These are phyloP conservation scores for Penicillium sp. DNA, from an alignment of 2,329 filamentous ascomycete species.

Conservation along the genomic window DNA sequence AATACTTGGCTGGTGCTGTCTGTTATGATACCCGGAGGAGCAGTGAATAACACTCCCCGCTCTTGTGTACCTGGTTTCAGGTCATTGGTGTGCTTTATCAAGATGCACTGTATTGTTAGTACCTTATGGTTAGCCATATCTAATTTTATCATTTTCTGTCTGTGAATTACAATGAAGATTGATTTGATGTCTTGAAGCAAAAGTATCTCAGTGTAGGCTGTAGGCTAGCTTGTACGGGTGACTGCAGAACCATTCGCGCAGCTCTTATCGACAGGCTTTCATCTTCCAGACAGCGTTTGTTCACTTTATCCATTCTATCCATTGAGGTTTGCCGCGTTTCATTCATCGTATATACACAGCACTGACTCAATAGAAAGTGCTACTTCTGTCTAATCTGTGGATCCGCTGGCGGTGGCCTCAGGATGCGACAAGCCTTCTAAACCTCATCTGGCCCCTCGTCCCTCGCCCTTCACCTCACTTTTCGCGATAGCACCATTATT, in stretches of 20 bases:
- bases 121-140: neutral
- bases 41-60: constrained; percentile 11
- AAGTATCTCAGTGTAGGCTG: neutral
- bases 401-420: constrained; percentile 9
- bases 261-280: constrained; percentile 16
- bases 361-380: neutral
- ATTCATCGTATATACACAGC: neutral
- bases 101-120: neutral
- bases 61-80: constrained; percentile 11
- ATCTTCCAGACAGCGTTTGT: neutral
- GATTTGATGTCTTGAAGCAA: neutral
- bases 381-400: neutral
- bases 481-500: neutral
- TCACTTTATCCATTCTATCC: neutral
- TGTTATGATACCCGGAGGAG: constrained; percentile 22
- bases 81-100: neutral
- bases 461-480: neutral
- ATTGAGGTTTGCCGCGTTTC: neutral
- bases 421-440: constrained; percentile 11
- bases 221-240: constrained; percentile 12
- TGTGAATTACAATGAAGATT: neutral
- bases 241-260: constrained; percentile 12
- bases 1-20: constrained; percentile 4
- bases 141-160: neutral
- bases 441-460: neutral